Conservation (phyloP, 306 rosid species). For the Rubus parviflorus region DNA sequence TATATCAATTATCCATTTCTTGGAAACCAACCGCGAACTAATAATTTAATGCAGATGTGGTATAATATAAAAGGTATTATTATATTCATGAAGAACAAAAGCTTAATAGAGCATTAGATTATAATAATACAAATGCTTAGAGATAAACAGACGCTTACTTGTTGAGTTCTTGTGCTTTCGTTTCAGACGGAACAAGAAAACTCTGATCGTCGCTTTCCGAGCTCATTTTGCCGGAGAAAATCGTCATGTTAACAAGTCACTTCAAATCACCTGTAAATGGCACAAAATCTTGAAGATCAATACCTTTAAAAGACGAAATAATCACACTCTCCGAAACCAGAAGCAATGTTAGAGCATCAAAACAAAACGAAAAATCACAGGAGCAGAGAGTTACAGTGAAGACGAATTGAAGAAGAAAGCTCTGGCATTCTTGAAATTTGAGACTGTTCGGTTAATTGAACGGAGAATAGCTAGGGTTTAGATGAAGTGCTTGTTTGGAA, state of each 20-base stretch:
- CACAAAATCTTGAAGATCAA: slow-evolving; percentile 15
- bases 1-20: not conserved
- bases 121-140: slow-evolving; percentile 2
- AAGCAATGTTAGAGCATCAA: not conserved
- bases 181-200: slow-evolving; percentile 16
- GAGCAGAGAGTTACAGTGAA: not conserved
- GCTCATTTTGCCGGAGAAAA: slow-evolving; percentile 34
- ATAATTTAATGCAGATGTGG: not conserved
- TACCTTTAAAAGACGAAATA: slow-evolving; percentile 13
- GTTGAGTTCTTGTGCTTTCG: slow-evolving; percentile 18
- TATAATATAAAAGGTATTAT: not conserved
- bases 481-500: not conserved
- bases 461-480: not conserved
- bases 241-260: not conserved
- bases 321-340: not conserved
- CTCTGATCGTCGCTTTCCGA: slow-evolving; percentile 8
- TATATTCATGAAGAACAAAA: not conserved
- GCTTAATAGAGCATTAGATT: not conserved
- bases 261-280: not conserved
- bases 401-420: not conserved
- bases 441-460: not conserved
- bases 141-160: slow-evolving; percentile 30
- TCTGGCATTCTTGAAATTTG: not conserved
- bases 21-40: not conserved
- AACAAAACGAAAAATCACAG: not conserved